Evolutionary conservation across 2,329 filamentous ascomycete genomes (phyloP), one percentile per base, ranked within the genome.

Genomic region (Trichoderma atrobrunneum): DNA sequence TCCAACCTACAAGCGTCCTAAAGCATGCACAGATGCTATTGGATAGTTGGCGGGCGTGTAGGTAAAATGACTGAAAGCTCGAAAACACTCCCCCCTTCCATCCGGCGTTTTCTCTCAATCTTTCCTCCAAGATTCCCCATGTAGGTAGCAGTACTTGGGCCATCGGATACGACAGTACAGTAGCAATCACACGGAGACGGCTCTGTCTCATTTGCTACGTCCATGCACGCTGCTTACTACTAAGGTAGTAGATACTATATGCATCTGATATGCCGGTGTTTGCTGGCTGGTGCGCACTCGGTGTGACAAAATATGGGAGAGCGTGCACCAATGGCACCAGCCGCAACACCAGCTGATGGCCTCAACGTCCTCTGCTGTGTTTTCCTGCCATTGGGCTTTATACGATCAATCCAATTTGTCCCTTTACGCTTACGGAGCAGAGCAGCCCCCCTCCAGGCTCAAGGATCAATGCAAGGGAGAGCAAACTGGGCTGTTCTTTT

Each of bases 381-480:
- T 51, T 14, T 32, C 4, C 48, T 64, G 56, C 28, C 56, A 59
- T 32, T 30, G 56, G 39, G 18, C 16, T 43, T 43, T 43, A 43
- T 43, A 43, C n/a, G 28, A 28, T 16, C 16, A 2, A 30, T 26
- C 14, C 14, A 18, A 18, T 5, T 14, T 10, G 24, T 28, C 26
- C 54, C 12, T 57, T 14, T 57, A 28, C 54, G 54, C 12, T 26
- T 18, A 26, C 26, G 26, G 54, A 32, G 28, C 36, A 32, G 10
- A 32, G 28, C 36, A 32, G 10, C 24, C 61, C 61, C 61, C 28
- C 61, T 36, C 39, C 43, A 30, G 62, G 28, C 39, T 16, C 28
- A 21, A 57, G 62, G 28, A 26, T 16, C 28, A 21, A 57, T 36
- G 32, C 64, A 67, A 67, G 64, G 64, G 64, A 67, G 64, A 67